A percentile compares a stretch with the other conserved stretches of the same genome.
Evolutionary conservation across 257 asterid genomes (phyloP).

Genomic region (Haberlea rhodopensis): DNA sequence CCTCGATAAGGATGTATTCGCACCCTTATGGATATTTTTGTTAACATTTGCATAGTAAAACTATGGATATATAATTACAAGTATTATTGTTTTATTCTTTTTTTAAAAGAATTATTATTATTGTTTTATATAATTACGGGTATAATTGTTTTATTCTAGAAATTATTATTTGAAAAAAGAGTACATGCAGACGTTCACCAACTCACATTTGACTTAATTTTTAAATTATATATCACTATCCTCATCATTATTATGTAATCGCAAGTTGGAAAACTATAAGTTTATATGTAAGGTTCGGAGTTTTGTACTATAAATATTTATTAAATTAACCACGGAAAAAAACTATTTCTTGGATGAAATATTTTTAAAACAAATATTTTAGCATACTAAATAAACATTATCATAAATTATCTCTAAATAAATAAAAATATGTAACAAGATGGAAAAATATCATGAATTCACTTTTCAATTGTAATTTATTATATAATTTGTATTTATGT

Average conservation of each 20-base stretch:
- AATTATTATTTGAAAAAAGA: background rate
- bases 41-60: too few relatives aligned
- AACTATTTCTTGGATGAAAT: background rate
- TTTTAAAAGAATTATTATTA: too few relatives aligned
- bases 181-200: background rate
- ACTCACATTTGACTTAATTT: background rate
- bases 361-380: too few relatives aligned
- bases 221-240: background rate
- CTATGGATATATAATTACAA: too few relatives aligned
- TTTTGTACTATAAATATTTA: background rate
- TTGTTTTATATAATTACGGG: background rate
- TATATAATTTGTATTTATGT: background rate
- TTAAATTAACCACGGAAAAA: too few relatives aligned
- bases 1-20: too few relatives aligned
- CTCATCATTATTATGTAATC: background rate
- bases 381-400: background rate
- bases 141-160: background rate
- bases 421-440: too few relatives aligned
- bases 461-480: too few relatives aligned
- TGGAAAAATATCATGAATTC: too few relatives aligned
- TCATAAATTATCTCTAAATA: too few relatives aligned
- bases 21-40: too few relatives aligned
- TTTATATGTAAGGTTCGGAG: background rate
- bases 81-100: too few relatives aligned
- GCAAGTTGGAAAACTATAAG: background rate